Percentiles rank a stretch among this genome's conserved stretches.
Conservation (phyloP, 2,329 filamentous ascomycete genomes). For the Colletotrichum limetticola region DNA sequence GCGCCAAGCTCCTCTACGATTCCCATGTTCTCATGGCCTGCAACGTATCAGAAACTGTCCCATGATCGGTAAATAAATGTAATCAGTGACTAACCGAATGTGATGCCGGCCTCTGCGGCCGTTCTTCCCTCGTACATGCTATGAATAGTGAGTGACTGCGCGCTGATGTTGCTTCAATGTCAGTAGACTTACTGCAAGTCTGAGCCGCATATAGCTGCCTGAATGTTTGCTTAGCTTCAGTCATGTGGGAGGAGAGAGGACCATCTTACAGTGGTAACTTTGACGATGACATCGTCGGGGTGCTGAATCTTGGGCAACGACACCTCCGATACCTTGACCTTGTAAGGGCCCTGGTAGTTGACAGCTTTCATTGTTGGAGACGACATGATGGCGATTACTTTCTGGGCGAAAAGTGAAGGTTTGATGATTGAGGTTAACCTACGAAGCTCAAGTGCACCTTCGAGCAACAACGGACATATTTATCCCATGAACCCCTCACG, state of each 20-base stretch:
- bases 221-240: neutral
- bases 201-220: constrained; percentile 64
- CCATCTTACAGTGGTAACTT: constrained; percentile 68
- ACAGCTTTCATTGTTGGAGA: constrained; percentile 68
- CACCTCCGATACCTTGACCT: constrained; percentile 71
- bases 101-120: constrained; percentile 69
- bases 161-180: constrained; percentile 13
- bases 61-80: too few species aligned
- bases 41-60: too few species aligned
- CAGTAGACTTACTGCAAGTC: constrained; percentile 53
- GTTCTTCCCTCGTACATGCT: constrained; percentile 75
- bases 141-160: constrained; percentile 41
- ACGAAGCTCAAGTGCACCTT: too few species aligned
- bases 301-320: constrained; percentile 68
- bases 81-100: constrained; percentile 57
- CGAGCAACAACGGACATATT: neutral
- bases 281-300: constrained; percentile 73
- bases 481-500: constrained; percentile 18
- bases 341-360: constrained; percentile 70
- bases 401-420: neutral
- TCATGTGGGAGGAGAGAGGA: neutral
- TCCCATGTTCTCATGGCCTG: constrained; percentile 69
- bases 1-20: constrained; percentile 64
- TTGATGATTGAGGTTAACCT: neutral
- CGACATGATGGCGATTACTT: constrained; percentile 6